Conservation (phyloP, 352 stramenopile species). For the Globisporangium mamillatum region DNA sequence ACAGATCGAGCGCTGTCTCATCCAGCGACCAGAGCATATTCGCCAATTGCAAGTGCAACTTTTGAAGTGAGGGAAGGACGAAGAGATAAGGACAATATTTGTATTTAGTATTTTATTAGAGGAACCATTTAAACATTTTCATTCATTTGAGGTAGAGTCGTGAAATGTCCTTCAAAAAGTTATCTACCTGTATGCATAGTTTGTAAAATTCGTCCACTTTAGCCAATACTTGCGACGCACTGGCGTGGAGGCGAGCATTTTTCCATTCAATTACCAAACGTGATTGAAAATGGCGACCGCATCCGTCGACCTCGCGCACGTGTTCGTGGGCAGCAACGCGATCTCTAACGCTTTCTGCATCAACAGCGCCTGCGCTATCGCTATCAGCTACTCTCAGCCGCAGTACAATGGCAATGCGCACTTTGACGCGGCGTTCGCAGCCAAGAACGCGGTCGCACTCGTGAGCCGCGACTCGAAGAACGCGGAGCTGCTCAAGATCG, state of each 20-base stretch:
- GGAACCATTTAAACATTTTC: too few relatives aligned
- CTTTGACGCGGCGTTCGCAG: conserved; percentile 32
- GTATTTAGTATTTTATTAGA: too few relatives aligned
- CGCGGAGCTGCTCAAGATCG: conserved; percentile 24
- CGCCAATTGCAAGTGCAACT: neutral
- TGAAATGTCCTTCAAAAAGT: neutral
- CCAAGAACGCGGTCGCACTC: conserved; percentile 50
- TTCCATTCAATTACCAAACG: neutral
- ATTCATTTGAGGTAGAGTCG: neutral
- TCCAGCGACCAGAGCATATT: conserved; percentile 37
- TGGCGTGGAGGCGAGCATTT: conserved; percentile 2
- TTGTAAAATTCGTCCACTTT: neutral
- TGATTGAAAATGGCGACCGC: conserved; percentile 2
- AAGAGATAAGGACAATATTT: too few relatives aligned
- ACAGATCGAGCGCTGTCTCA: conserved; percentile 74
- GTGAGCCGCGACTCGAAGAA: conserved; percentile 16
- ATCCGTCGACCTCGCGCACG: conserved; percentile 37
- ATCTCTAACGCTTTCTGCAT: conserved; percentile 46
- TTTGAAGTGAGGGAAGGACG: neutral
- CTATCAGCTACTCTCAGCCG: neutral
- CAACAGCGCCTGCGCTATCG: conserved; percentile 9
- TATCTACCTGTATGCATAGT: neutral
- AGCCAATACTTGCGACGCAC: neutral
- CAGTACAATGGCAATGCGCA: neutral
- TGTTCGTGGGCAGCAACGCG: conserved; percentile 52